phyloP scores from a whole-genome alignment of 495 filamentous ascomycete genomes.

The Copromyces sp. region DNA sequence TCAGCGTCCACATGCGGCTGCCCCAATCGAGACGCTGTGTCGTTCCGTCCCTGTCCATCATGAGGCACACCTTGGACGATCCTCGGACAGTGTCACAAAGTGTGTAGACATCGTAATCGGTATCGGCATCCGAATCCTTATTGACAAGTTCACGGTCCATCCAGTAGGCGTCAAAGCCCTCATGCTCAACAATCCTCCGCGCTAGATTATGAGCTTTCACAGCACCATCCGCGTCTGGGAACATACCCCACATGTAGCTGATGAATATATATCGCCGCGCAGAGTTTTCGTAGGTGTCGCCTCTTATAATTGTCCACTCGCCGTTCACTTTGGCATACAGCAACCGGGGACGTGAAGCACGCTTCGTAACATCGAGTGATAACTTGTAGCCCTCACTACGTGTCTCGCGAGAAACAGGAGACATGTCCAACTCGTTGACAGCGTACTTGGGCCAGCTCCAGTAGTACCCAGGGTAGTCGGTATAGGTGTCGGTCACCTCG shows the following conservation, averaged over 20 bases:
- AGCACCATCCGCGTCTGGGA: not conserved
- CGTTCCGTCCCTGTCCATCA: not conserved
- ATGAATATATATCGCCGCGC: not conserved
- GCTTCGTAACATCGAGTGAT: not conserved
- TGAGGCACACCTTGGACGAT: conserved; percentile 5
- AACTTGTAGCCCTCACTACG: not conserved
- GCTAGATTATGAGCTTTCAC: not conserved
- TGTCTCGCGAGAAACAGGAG: not conserved
- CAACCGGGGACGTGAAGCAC: not conserved
- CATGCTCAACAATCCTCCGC: not conserved
- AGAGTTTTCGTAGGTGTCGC: not conserved
- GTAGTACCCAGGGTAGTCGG: not conserved
- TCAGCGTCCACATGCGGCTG: conserved; percentile 37
- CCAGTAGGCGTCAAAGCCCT: not conserved
- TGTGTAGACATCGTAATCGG: conserved; percentile 7
- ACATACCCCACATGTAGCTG: not conserved
- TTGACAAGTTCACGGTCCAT: not conserved
- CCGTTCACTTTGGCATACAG: not conserved
- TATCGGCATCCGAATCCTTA: not conserved
- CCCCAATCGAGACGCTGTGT: conserved; percentile 25
- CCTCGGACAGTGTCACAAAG: conserved; percentile 11
- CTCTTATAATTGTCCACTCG: not conserved
- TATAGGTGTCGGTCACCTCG: not conserved
- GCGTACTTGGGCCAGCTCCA: not conserved
- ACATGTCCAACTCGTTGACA: not conserved